These are phyloP conservation scores for Rubroshorea leprosula DNA, from an alignment of 345 rosid species.

Conservation along the genomic window DNA sequence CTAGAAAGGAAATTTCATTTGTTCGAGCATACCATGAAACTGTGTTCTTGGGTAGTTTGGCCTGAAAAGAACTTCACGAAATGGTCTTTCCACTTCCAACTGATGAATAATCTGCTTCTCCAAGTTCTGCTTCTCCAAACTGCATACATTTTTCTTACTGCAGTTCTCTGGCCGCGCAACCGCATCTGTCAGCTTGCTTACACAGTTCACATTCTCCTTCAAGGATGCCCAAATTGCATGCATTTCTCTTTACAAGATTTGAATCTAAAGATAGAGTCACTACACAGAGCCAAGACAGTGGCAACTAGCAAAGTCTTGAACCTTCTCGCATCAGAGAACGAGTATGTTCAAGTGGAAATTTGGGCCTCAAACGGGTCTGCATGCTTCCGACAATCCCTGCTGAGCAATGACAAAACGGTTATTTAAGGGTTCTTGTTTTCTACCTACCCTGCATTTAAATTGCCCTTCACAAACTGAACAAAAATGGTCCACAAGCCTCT, in stretches of 20 bases:
- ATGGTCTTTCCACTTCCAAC: slow-evolving; percentile 16
- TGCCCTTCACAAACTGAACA: neutral
- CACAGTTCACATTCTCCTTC: slow-evolving; percentile 33
- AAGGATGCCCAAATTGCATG: slow-evolving; percentile 28
- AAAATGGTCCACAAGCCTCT: slow-evolving; percentile 7
- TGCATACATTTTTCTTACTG: slow-evolving; percentile 1
- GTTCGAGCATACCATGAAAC: slow-evolving; percentile 24
- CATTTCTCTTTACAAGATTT: slow-evolving; percentile 19
- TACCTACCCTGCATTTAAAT: slow-evolving; percentile 22
- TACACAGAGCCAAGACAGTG: too few relatives aligned
- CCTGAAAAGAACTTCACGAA: slow-evolving; percentile 21
- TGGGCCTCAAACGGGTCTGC: slow-evolving; percentile 25
- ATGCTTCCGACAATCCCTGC: slow-evolving; percentile 2
- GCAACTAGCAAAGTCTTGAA: neutral
- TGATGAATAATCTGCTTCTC: slow-evolving; percentile 12
- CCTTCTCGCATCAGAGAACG: neutral
- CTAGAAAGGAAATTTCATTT: neutral
- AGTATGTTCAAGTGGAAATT: slow-evolving; percentile 16
- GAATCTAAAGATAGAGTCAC: neutral
- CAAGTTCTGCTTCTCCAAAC: slow-evolving; percentile 3
- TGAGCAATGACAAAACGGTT: slow-evolving; percentile 22
- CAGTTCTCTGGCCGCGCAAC: slow-evolving; percentile 8
- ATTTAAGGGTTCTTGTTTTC: slow-evolving; percentile 22
- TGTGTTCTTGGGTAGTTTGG: slow-evolving; percentile 18
- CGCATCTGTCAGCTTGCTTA: slow-evolving; percentile 20